Conservation (phyloP, 164 flowering plant species). For the Akebia trifoliata region DNA sequence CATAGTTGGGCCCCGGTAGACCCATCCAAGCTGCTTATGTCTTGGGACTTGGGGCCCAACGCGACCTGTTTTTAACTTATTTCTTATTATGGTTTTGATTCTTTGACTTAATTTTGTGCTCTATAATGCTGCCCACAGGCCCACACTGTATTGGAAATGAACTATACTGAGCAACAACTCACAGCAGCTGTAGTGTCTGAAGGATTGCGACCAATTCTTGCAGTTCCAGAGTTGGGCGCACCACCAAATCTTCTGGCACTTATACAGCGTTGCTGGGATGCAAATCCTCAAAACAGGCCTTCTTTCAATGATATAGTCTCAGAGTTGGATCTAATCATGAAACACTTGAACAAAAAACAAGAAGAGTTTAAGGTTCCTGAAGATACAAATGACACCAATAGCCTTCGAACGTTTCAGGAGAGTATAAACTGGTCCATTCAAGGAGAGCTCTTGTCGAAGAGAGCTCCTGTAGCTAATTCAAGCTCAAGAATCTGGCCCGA, state of each 20-base stretch:
- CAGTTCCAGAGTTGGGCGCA: slow-evolving; percentile 47
- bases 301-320: slow-evolving; percentile 61
- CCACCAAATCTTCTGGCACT: slow-evolving; percentile 48
- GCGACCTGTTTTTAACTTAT: not conserved
- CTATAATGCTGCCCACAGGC: slow-evolving; percentile 45
- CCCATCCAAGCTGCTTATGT: no score
- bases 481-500: slow-evolving; percentile 27
- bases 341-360: slow-evolving; percentile 16
- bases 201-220: slow-evolving; percentile 74
- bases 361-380: slow-evolving; percentile 18
- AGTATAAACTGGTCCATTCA: slow-evolving; percentile 59
- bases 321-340: slow-evolving; percentile 47
- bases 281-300: slow-evolving; percentile 62
- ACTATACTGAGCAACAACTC: slow-evolving; percentile 91
- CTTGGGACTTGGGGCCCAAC: no score
- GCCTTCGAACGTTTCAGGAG: slow-evolving; percentile 30
- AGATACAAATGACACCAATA: slow-evolving; percentile 18
- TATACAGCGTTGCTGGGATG: slow-evolving; percentile 84
- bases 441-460: slow-evolving; percentile 46
- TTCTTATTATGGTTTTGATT: not conserved
- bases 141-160: slow-evolving; percentile 97
- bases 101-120: not conserved
- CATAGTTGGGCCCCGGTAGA: no score
- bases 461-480: slow-evolving; percentile 22
- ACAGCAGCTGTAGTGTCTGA: slow-evolving; percentile 85